Conservation (phyloP, 495 filamentous ascomycete species). For the Penicillium argentinense region DNA sequence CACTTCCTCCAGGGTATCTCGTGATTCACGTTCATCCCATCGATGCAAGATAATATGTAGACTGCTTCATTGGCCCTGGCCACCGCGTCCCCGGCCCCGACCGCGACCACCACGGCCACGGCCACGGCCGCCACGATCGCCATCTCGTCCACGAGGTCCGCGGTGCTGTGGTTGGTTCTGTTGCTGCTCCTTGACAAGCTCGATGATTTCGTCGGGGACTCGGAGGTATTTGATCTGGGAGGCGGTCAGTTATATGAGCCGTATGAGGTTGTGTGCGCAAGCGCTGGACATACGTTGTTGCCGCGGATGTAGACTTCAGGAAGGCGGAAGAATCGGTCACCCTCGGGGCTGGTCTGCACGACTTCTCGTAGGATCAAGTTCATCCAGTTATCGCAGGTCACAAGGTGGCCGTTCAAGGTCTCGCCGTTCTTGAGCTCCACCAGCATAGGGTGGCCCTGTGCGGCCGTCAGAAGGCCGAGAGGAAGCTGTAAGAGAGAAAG, state of each 20-base stretch:
- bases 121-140: slow-evolving; percentile 9
- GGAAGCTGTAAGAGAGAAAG: slow-evolving; percentile 60
- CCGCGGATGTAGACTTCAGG: slow-evolving; percentile 95
- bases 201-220: slow-evolving; percentile 93
- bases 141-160: slow-evolving; percentile 29
- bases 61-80: slow-evolving; percentile 6
- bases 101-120: slow-evolving; percentile 41
- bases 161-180: slow-evolving; percentile 63
- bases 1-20: slow-evolving; percentile 45
- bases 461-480: slow-evolving; percentile 87
- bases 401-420: slow-evolving; percentile 91
- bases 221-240: slow-evolving; percentile 95
- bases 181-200: slow-evolving; percentile 88
- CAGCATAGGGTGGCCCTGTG: slow-evolving; percentile 97
- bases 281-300: slow-evolving; percentile 74
- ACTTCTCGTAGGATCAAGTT: slow-evolving; percentile 96
- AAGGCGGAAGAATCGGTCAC: slow-evolving; percentile 86
- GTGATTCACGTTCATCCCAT: slow-evolving; percentile 26
- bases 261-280: background rate
- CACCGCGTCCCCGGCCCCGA: slow-evolving; percentile 21
- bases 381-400: slow-evolving; percentile 99
- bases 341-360: slow-evolving; percentile 94
- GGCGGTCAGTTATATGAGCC: slow-evolving; percentile 7
- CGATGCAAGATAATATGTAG: slow-evolving; percentile 18
- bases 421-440: slow-evolving; percentile 99